These are phyloP conservation scores for Trichosporon coremiiforme DNA, from an alignment of 1,284 basidiomycete genomes.

Conservation along the genomic window DNA sequence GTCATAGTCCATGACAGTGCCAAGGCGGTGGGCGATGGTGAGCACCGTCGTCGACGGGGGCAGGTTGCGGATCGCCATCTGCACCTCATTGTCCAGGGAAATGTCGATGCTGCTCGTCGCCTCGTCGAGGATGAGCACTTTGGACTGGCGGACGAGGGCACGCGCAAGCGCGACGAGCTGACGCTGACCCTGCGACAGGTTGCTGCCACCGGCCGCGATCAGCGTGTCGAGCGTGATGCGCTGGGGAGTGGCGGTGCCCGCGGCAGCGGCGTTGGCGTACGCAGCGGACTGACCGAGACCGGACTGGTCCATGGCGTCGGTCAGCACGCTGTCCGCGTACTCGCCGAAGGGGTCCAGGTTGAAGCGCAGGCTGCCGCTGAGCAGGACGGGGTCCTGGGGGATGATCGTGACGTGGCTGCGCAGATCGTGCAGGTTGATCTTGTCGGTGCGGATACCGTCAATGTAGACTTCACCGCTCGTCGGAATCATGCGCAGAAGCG, in stretches of 20 bases:
- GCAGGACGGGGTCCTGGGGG: conserved; percentile 65
- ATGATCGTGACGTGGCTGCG: conserved; percentile 63
- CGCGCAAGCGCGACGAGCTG: conserved; percentile 65
- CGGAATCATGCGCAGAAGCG: conserved; percentile 60
- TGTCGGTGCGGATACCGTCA: conserved; percentile 54
- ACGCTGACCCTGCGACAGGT: conserved; percentile 71
- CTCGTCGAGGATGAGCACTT: conserved; percentile 63
- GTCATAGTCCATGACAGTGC: conserved; percentile 60
- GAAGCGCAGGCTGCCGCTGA: conserved; percentile 74
- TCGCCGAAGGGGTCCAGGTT: conserved; percentile 76
- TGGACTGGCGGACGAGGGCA: conserved; percentile 60
- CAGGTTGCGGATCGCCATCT: conserved; percentile 59
- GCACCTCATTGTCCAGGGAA: conserved; percentile 59
- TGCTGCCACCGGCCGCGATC: conserved; percentile 60
- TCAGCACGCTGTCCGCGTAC: conserved; percentile 67
- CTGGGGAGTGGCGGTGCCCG: conserved; percentile 44
- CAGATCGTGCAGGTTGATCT: conserved; percentile 66
- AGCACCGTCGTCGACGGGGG: conserved; percentile 56
- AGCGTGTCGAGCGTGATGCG: conserved; percentile 54
- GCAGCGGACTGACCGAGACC: conserved; percentile 51
- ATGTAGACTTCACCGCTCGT: conserved; percentile 62
- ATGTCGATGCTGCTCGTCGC: conserved; percentile 58
- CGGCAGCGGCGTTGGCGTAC: conserved; percentile 30
- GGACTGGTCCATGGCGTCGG: conserved; percentile 59
- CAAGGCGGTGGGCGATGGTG: conserved; percentile 58